Conservation (phyloP, 768 basidiomycete genomes). For the Suillus luteus region DNA sequence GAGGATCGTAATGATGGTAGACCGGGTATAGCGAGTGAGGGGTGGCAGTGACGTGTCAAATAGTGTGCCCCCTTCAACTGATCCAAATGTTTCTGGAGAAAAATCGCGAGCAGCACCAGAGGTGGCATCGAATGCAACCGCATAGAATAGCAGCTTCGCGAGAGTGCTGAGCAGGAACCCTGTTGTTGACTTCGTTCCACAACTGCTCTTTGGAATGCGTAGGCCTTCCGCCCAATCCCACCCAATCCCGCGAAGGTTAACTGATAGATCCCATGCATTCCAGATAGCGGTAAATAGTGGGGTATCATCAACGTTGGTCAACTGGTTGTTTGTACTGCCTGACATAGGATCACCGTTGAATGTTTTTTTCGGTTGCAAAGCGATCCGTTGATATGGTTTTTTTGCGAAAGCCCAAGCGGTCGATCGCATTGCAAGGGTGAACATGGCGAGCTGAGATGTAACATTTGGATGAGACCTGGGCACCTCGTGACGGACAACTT, state of each 20-base stretch:
- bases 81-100: constrained; percentile 42
- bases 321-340: background rate
- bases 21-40: constrained; percentile 41
- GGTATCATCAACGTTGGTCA: background rate
- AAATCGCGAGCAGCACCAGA: constrained; percentile 27
- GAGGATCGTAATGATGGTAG: constrained; percentile 44
- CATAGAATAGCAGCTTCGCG: constrained; percentile 4
- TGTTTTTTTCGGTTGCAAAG: background rate
- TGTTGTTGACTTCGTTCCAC: constrained; percentile 18
- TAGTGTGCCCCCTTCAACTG: constrained; percentile 37
- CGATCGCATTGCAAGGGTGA: constrained; percentile 26
- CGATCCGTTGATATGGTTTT: constrained; percentile 11
- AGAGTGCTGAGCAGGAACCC: constrained; percentile 20
- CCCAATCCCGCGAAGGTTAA: constrained; percentile 31
- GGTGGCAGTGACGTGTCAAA: constrained; percentile 36
- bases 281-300: constrained; percentile 12
- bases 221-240: constrained; percentile 21
- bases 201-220: constrained; percentile 18
- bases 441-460: constrained; percentile 27
- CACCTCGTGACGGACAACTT: background rate
- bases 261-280: constrained; percentile 30
- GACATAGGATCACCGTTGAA: background rate
- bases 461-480: constrained; percentile 9
- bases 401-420: constrained; percentile 23
- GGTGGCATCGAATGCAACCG: constrained; percentile 15